Percentiles rank a stretch among this genome's conserved stretches.
Evolutionary conservation across 1,284 basidiomycete genomes (phyloP).

Genomic region (Cryptococcus hybrid): DNA sequence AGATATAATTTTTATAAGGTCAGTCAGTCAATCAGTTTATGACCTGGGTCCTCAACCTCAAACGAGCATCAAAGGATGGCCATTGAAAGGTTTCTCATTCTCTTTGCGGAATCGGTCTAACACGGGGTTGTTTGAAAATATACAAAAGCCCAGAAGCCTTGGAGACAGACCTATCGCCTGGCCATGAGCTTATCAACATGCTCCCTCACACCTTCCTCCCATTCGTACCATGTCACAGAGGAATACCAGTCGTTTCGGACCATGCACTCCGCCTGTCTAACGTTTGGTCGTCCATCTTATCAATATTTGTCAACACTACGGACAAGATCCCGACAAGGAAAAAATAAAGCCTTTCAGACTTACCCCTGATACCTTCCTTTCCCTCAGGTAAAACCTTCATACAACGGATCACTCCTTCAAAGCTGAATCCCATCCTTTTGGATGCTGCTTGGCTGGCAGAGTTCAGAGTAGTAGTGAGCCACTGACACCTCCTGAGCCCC

Average conservation of each 20-base stretch:
- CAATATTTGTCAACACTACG: not conserved
- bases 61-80: no score
- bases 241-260: conserved; percentile 37
- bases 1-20: no score
- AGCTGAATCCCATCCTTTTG: conserved; percentile 31
- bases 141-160: no score
- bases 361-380: conserved; percentile 31
- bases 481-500: conserved; percentile 40
- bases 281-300: conserved; percentile 27
- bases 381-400: conserved; percentile 28
- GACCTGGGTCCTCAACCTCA: no score
- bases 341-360: conserved; percentile 6
- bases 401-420: conserved; percentile 33
- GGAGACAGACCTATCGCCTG: not conserved
- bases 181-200: conserved; percentile 26
- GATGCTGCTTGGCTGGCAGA: conserved; percentile 24
- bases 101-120: no score
- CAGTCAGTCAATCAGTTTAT: no score
- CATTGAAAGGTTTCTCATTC: no score
- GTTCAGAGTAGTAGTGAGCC: conserved; percentile 41
- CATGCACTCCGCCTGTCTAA: conserved; percentile 18
- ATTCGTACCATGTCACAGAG: conserved; percentile 41
- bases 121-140: no score
- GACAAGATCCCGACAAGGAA: not conserved
- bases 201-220: conserved; percentile 35